A percentile compares a stretch with the other conserved stretches of the same genome.
phyloP scores from a whole-genome alignment of 2,329 filamentous ascomycete genomes.

The Cryphonectria japonica region DNA sequence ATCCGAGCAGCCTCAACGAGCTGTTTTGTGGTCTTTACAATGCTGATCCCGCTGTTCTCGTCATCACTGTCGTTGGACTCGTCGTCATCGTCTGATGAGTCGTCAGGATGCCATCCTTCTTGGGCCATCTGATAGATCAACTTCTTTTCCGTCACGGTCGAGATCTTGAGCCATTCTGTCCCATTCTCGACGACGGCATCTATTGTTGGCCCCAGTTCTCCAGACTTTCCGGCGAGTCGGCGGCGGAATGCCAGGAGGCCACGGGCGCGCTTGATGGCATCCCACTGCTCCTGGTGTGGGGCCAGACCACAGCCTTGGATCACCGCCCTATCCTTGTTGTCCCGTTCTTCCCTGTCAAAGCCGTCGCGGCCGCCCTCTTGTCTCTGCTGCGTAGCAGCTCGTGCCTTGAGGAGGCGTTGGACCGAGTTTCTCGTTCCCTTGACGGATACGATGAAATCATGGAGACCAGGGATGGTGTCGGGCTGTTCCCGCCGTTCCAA shows the following conservation, averaged over 20 bases:
- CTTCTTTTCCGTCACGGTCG: conserved; percentile 27
- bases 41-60: conserved; percentile 24
- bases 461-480: conserved; percentile 26
- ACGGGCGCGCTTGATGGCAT: conserved; percentile 28
- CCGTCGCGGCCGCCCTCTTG: not conserved
- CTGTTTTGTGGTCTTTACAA: conserved; percentile 22
- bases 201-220: conserved; percentile 22
- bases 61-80: conserved; percentile 21
- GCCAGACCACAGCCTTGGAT: conserved; percentile 23
- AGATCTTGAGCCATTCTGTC: conserved; percentile 29
- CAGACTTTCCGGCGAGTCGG: conserved; percentile 19
- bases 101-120: conserved; percentile 30
- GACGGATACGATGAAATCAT: conserved; percentile 29
- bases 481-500: conserved; percentile 28
- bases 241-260: conserved; percentile 29
- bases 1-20: conserved; percentile 28
- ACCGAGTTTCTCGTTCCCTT: conserved; percentile 26
- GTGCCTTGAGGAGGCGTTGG: conserved; percentile 22
- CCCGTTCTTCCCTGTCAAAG: conserved; percentile 20
- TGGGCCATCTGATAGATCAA: conserved; percentile 29
- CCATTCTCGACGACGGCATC: conserved; percentile 30
- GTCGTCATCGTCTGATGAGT: conserved; percentile 25
- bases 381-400: not conserved
- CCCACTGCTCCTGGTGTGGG: conserved; percentile 26
- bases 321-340: conserved; percentile 26